Evolutionary conservation across 164 flowering plant genomes (phyloP).

Genomic region (Vitis labrusca): DNA sequence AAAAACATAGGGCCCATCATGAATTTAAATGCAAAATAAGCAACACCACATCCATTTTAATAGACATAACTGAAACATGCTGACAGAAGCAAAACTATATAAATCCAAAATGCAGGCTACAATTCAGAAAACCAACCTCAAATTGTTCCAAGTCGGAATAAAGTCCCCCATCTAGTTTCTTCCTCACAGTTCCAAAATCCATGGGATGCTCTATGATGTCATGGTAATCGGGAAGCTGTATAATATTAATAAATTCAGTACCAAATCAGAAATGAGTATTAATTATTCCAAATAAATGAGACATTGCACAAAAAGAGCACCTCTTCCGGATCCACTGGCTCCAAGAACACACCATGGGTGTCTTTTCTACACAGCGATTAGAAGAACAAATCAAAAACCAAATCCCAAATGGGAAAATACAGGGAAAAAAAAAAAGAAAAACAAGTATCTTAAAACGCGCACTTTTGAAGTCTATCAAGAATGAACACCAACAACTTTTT

Average conservation of each 20-base stretch:
- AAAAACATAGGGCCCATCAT: too few relatives aligned
- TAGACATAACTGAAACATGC: too few relatives aligned
- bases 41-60: too few relatives aligned
- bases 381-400: not conserved
- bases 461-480: slow-evolving; percentile 96
- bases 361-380: slow-evolving; percentile 74
- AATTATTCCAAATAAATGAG: not conserved
- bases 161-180: slow-evolving; percentile 57
- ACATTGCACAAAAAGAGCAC: slow-evolving; percentile 31
- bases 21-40: too few relatives aligned
- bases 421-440: slow-evolving; percentile 11
- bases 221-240: slow-evolving; percentile 93
- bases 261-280: not conserved
- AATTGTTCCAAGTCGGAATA: slow-evolving; percentile 77
- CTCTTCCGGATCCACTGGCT: slow-evolving; percentile 96
- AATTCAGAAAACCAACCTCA: slow-evolving; percentile 55
- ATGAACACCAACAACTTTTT: slow-evolving; percentile 84
- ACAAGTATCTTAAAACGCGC: slow-evolving; percentile 17
- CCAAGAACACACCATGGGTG: slow-evolving; percentile 83
- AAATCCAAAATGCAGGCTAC: not conserved
- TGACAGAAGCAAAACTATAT: not conserved
- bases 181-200: slow-evolving; percentile 88
- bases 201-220: slow-evolving; percentile 80
- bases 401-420: not conserved
- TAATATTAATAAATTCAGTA: slow-evolving; percentile 6